Conservation (phyloP, 2,329 filamentous ascomycete genomes). For the Claviceps africana region DNA sequence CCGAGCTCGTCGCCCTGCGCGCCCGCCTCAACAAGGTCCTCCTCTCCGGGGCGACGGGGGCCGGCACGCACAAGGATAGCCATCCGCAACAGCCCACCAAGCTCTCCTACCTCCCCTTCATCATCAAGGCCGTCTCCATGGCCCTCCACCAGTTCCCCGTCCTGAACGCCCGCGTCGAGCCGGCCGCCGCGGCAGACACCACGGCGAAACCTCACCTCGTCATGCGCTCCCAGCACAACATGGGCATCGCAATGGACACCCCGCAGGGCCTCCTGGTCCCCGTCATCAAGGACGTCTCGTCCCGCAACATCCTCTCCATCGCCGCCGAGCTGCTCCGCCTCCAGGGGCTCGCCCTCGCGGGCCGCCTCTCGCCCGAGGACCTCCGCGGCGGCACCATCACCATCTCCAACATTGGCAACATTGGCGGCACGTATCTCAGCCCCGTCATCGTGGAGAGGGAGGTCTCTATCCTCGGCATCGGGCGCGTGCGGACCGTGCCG, state of each 20-base stretch:
- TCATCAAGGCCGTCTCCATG: slow-evolving; percentile 88
- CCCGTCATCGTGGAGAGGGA: slow-evolving; percentile 85
- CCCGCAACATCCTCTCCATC: slow-evolving; percentile 63
- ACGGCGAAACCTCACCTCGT: slow-evolving; percentile 60
- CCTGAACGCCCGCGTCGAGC: slow-evolving; percentile 76
- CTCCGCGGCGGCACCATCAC: slow-evolving; percentile 83
- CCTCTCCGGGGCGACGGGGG: slow-evolving; percentile 20
- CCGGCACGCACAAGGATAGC: slow-evolving; percentile 27
- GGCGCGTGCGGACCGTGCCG: slow-evolving; percentile 65
- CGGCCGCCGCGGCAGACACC: slow-evolving; percentile 35
- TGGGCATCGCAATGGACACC: slow-evolving; percentile 92
- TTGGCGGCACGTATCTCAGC: slow-evolving; percentile 82
- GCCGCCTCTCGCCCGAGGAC: slow-evolving; percentile 61
- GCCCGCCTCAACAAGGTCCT: slow-evolving; percentile 56
- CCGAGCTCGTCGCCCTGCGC: slow-evolving; percentile 57
- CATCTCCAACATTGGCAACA: slow-evolving; percentile 89
- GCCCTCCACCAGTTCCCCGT: slow-evolving; percentile 70
- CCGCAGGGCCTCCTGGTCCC: slow-evolving; percentile 79
- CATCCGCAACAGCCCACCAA: slow-evolving; percentile 33
- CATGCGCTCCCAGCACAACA: slow-evolving; percentile 77
- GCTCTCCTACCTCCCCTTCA: slow-evolving; percentile 83
- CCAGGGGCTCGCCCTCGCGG: slow-evolving; percentile 56
- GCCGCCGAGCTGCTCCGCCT: slow-evolving; percentile 63
- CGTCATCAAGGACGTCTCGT: slow-evolving; percentile 72
- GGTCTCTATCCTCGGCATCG: slow-evolving; percentile 83